Evolutionary conservation across 306 rosid genomes (phyloP).

Genomic region (Cucurbita argyrosperma): DNA sequence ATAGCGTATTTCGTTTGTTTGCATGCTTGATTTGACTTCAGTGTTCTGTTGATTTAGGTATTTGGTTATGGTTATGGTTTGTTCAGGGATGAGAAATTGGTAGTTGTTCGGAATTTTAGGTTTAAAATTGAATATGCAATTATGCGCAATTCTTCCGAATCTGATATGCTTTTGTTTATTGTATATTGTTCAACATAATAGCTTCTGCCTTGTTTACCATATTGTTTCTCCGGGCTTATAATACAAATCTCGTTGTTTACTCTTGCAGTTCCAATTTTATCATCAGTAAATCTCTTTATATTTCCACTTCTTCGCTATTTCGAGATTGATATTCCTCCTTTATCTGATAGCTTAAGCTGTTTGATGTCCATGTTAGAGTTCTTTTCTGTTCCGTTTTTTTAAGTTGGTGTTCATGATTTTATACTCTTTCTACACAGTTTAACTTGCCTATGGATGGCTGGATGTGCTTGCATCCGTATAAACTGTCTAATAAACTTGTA

Average conservation of each 20-base stretch:
- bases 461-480: background rate
- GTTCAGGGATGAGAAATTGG: background rate
- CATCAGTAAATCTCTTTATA: conserved; percentile 32
- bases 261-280: conserved; percentile 20
- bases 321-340: background rate
- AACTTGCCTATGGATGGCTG: background rate
- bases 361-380: background rate
- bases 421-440: background rate
- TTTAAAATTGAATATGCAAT: background rate
- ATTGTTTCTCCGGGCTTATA: conserved; percentile 34
- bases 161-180: background rate
- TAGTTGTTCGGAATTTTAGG: background rate
- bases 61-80: background rate
- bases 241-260: conserved; percentile 24
- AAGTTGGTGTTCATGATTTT: background rate
- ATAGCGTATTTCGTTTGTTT: background rate
- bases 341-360: background rate
- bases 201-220: background rate
- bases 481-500: background rate
- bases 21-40: background rate
- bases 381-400: background rate
- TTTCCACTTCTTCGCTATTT: background rate
- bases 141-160: background rate
- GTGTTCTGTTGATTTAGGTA: background rate
- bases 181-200: background rate